Evolutionary conservation across 768 basidiomycete genomes (phyloP).

Genomic region (Tylopilus sp.): DNA sequence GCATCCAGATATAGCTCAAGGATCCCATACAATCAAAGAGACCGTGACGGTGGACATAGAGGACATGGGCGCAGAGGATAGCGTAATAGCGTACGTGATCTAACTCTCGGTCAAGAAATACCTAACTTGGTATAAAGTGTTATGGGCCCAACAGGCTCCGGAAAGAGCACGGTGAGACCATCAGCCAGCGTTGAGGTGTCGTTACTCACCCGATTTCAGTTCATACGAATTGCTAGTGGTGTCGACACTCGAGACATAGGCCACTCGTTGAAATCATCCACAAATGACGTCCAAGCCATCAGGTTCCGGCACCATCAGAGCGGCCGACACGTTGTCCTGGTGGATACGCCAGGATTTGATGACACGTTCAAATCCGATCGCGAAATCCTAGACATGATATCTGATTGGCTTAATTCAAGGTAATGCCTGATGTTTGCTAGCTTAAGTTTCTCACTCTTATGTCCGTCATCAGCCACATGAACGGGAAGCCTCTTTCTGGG

Average conservation of each 20-base stretch:
- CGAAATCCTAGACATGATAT: slow-evolving; percentile 9
- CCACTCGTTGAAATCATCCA: slow-evolving; percentile 8
- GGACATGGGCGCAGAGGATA: background rate
- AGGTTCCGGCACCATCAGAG: slow-evolving; percentile 3
- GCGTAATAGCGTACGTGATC: slow-evolving; percentile 15
- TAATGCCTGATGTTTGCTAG: background rate
- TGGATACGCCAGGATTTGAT: slow-evolving; percentile 27
- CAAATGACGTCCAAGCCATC: slow-evolving; percentile 4
- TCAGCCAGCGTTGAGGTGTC: background rate
- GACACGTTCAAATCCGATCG: slow-evolving; percentile 16
- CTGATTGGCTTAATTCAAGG: slow-evolving; percentile 15
- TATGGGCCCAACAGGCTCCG: slow-evolving; percentile 20
- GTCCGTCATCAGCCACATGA: slow-evolving; percentile 7
- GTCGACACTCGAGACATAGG: slow-evolving; percentile 1
- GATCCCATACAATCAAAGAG: background rate
- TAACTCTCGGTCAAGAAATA: background rate
- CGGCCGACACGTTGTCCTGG: slow-evolving; percentile 11
- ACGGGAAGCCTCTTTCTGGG: slow-evolving; percentile 24
- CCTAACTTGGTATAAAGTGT: slow-evolving; percentile 6
- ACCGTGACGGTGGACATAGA: background rate
- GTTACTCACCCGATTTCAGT: slow-evolving; percentile 3
- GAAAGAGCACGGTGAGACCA: slow-evolving; percentile 13
- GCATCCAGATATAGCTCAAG: background rate
- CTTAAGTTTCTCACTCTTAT: background rate
- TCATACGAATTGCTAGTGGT: slow-evolving; percentile 8